These are phyloP conservation scores for Salix viminalis DNA, from an alignment of 345 rosid species.

Conservation along the genomic window DNA sequence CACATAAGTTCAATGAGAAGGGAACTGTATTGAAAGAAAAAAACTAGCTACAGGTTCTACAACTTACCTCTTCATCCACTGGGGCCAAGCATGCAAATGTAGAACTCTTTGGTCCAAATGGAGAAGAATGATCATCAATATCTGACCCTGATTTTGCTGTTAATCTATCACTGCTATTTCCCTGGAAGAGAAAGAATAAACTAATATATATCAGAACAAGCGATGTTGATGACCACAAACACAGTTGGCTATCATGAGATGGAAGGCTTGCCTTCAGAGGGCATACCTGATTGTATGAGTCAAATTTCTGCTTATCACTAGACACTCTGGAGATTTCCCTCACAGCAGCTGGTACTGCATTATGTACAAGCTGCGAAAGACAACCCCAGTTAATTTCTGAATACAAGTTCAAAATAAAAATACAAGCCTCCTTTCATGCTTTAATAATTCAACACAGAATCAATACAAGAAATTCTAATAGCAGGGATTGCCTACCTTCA, in stretches of 20 bases:
- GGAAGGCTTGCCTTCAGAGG: slow-evolving; percentile 46
- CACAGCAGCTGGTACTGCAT: slow-evolving; percentile 52
- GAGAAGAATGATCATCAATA: slow-evolving; percentile 51
- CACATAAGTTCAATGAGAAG: not conserved
- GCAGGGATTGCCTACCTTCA: slow-evolving; percentile 59
- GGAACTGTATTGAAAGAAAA: not conserved
- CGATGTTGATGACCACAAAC: not conserved
- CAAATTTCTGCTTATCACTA: slow-evolving; percentile 38
- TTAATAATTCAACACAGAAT: slow-evolving; percentile 2
- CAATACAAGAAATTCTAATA: not conserved
- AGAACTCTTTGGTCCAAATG: slow-evolving; percentile 34
- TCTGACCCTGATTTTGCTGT: slow-evolving; percentile 61
- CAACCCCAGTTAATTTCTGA: slow-evolving; percentile 17
- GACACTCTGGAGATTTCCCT: slow-evolving; percentile 57
- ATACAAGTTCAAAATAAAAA: slow-evolving; percentile 11
- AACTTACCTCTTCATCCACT: slow-evolving; percentile 65
- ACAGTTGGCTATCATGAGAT: not conserved
- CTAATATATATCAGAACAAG: slow-evolving; percentile 8
- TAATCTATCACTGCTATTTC: slow-evolving; percentile 41
- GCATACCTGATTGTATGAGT: slow-evolving; percentile 44
- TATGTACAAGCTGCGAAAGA: slow-evolving; percentile 55
- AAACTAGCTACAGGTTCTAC: slow-evolving; percentile 10
- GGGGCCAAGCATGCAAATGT: slow-evolving; percentile 39
- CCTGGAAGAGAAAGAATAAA: slow-evolving; percentile 38
- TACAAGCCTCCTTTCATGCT: slow-evolving; percentile 14